These are phyloP conservation scores for Ceratocystis colombiana DNA, from an alignment of 2,329 filamentous ascomycete genomes.

Conservation along the genomic window DNA sequence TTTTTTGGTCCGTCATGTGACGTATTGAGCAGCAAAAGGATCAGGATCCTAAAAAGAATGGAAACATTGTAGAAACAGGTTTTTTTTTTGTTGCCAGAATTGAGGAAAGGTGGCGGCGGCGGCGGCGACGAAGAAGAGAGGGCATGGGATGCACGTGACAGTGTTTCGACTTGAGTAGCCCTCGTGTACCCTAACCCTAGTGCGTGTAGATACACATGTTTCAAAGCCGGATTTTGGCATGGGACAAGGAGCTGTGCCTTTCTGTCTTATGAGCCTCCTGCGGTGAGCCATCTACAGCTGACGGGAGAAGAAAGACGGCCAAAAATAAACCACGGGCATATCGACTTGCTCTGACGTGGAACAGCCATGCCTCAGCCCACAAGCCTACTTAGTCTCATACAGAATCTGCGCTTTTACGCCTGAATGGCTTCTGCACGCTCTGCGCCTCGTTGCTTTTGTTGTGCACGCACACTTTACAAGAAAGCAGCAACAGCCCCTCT, in stretches of 20 bases:
- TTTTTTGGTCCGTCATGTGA: not conserved
- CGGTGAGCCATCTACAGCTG: too few species aligned
- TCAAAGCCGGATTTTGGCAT: too few species aligned
- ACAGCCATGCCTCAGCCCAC: too few species aligned
- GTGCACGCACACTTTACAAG: not conserved
- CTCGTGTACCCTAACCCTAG: not conserved
- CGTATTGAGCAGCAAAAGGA: not conserved
- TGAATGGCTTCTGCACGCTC: not conserved
- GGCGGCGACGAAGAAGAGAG: not conserved
- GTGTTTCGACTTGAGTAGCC: too few species aligned
- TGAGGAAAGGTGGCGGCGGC: not conserved
- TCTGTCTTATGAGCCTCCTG: too few species aligned
- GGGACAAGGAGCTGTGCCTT: too few species aligned
- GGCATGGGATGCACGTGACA: not conserved
- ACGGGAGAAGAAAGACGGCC: not conserved
- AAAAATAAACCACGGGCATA: not conserved
- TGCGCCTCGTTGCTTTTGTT: slow-evolving; percentile 2
- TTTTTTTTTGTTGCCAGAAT: not conserved
- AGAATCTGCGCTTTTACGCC: not conserved
- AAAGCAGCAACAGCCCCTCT: too few species aligned
- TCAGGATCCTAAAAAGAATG: not conserved
- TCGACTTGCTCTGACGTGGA: not conserved
- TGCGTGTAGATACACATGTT: too few species aligned
- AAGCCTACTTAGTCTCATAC: not conserved
- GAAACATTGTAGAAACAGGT: slow-evolving; percentile 14